Conservation (phyloP, 495 filamentous ascomycete genomes). For the Extremus antarcticus region DNA sequence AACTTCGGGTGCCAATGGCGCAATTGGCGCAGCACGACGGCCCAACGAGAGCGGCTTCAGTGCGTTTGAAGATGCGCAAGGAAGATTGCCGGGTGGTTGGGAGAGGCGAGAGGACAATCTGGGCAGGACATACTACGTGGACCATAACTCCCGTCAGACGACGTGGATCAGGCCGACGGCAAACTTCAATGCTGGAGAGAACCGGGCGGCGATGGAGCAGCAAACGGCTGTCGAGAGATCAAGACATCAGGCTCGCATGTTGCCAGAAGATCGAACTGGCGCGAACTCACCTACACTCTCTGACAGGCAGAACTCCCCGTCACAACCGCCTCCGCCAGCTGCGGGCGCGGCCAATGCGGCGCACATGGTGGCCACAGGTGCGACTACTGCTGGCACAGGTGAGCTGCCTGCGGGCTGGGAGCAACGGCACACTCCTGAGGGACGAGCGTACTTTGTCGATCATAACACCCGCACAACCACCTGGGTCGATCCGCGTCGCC, state of each 20-base stretch:
- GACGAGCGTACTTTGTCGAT: constrained; percentile 94
- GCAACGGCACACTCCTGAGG: constrained; percentile 88
- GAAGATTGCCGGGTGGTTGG: constrained; percentile 86
- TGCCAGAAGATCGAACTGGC: constrained; percentile 91
- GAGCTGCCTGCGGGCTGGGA: constrained; percentile 96
- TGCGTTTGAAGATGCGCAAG: constrained; percentile 91
- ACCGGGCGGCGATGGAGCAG: constrained; percentile 68
- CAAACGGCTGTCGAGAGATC: constrained; percentile 85
- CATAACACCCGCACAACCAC: constrained; percentile 98
- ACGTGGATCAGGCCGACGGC: constrained; percentile 88
- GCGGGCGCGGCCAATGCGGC: constrained; percentile 44
- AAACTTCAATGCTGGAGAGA: constrained; percentile 65
- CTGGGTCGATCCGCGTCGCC: constrained; percentile 96
- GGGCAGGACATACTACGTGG: constrained; percentile 97
- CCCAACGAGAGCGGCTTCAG: constrained; percentile 47
- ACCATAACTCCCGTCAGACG: constrained; percentile 93
- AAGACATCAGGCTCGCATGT: constrained; percentile 86
- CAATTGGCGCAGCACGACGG: constrained; percentile 2
- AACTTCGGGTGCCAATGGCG: constrained; percentile 16
- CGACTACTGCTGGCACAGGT: constrained; percentile 86
- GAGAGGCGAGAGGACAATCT: constrained; percentile 92
- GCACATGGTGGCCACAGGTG: constrained; percentile 88
- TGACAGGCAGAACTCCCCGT: constrained; percentile 45
- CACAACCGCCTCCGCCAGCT: constrained; percentile 29
- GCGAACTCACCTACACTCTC: constrained; percentile 77